Evolutionary conservation across 1,139 yeast species (phyloP).

Genomic region (Debaryomycetaceae sp.): DNA sequence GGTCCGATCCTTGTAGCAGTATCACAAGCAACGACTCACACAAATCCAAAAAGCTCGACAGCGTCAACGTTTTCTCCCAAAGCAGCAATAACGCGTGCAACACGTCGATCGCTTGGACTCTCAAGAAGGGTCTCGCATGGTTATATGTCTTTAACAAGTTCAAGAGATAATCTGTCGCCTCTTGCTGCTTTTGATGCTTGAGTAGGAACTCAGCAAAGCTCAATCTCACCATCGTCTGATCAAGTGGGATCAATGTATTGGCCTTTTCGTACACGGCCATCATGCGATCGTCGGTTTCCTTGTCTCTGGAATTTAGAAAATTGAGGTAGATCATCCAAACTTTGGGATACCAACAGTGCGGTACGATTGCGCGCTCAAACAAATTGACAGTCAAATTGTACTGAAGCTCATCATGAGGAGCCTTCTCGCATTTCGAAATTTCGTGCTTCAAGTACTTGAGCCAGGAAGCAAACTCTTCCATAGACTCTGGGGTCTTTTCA

Average conservation of each 20-base stretch:
- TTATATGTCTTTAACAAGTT: conserved; percentile 15
- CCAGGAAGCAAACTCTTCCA: conserved; percentile 39
- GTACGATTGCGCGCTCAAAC: conserved; percentile 52
- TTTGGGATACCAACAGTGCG: conserved; percentile 37
- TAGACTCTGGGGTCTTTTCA: conserved; percentile 8
- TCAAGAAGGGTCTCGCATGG: conserved; percentile 10
- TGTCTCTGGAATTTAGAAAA: conserved; percentile 17
- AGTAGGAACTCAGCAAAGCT: conserved; percentile 28
- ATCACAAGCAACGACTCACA: not conserved
- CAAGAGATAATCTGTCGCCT: conserved; percentile 19
- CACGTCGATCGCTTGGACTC: conserved; percentile 15
- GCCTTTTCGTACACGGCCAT: conserved; percentile 30
- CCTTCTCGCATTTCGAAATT: conserved; percentile 8
- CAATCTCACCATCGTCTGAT: conserved; percentile 24
- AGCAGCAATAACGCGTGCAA: conserved; percentile 11
- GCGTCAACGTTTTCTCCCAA: conserved; percentile 8
- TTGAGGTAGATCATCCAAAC: conserved; percentile 53
- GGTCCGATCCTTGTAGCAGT: no score
- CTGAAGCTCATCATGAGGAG: conserved; percentile 1
- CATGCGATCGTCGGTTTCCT: conserved; percentile 10
- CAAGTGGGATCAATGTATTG: conserved; percentile 34
- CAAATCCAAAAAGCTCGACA: not conserved
- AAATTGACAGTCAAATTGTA: conserved; percentile 16
- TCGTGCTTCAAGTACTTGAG: conserved; percentile 38
- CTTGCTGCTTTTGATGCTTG: conserved; percentile 10